A percentile compares a stretch with the other conserved stretches of the same genome.
Evolutionary conservation across 441 rosid species (phyloP).

Genomic region (Populus hybrid): DNA sequence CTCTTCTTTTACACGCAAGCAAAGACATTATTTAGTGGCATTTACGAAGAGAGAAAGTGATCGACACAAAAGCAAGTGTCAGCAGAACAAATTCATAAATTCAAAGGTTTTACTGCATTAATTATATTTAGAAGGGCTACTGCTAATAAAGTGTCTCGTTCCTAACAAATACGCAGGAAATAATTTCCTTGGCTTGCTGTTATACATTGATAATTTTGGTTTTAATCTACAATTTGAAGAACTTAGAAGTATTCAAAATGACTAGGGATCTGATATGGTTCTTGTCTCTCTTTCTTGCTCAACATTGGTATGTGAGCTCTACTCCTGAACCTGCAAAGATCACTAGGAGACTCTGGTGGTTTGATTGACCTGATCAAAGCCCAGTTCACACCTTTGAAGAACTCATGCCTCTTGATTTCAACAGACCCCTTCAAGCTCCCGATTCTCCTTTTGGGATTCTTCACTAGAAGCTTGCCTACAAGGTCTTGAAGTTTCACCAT

Average conservation of each 20-base stretch:
- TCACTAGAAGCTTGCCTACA: constrained; percentile 53
- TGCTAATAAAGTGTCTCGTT: constrained; percentile 2
- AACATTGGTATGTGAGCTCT: constrained; percentile 46
- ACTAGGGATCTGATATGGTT: constrained; percentile 64
- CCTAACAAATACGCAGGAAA: constrained; percentile 18
- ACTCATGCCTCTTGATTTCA: constrained; percentile 73
- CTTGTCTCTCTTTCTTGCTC: constrained; percentile 69
- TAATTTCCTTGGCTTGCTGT: constrained; percentile 17
- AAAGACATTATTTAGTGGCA: not conserved
- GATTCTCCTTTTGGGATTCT: constrained; percentile 66
- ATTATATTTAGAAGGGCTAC: not conserved
- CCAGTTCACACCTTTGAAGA: constrained; percentile 76
- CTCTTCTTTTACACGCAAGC: constrained; percentile 38
- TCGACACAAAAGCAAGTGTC: not conserved
- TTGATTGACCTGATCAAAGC: constrained; percentile 72
- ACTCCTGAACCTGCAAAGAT: constrained; percentile 28
- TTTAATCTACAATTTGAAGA: constrained; percentile 24
- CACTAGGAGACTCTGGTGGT: constrained; percentile 76
- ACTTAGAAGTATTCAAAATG: constrained; percentile 73
- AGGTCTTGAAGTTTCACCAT: constrained; percentile 61
- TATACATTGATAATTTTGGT: constrained; percentile 10
- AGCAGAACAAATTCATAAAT: not conserved
- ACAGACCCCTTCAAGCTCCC: constrained; percentile 63
- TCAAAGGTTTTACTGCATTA: not conserved
- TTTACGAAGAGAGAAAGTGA: not conserved